These are phyloP conservation scores for Hemileia vastatrix DNA, from an alignment of 1,284 basidiomycete genomes.

Conservation along the genomic window DNA sequence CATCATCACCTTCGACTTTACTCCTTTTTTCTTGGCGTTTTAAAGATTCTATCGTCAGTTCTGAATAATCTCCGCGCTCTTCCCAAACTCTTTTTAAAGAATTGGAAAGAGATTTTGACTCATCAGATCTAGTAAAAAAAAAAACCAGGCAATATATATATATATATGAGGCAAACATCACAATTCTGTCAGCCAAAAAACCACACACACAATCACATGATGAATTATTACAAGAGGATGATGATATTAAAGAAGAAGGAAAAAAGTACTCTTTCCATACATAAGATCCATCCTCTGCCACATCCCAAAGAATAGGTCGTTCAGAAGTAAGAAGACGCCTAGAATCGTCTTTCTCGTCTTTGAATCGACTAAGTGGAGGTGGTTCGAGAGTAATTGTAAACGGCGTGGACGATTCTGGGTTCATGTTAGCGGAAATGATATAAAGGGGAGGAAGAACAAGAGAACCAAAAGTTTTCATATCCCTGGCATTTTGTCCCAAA, in stretches of 20 bases:
- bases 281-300: constrained; percentile 5
- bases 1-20: no score
- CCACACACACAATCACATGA: no score
- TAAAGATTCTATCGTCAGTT: constrained; percentile 16
- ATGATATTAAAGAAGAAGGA: neutral
- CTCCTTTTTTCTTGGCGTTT: no score
- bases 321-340: constrained; percentile 1
- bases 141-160: neutral
- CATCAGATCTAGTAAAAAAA: constrained; percentile 1
- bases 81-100: constrained; percentile 12
- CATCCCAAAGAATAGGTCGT: constrained; percentile 19
- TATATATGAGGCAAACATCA: neutral
- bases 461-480: no score
- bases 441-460: no score
- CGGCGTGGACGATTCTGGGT: no score
- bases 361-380: constrained; percentile 8
- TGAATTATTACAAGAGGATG: neutral
- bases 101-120: constrained; percentile 3
- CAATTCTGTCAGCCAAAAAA: no score
- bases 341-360: constrained; percentile 11
- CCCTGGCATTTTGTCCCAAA: no score
- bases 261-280: constrained; percentile 11
- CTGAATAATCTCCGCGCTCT: constrained; percentile 21
- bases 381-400: constrained; percentile 6
- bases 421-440: no score